Base-by-base conservation (phyloP, 225 moss, liverwort and hornwort species). In the Sphagnum tenellum region DNA sequence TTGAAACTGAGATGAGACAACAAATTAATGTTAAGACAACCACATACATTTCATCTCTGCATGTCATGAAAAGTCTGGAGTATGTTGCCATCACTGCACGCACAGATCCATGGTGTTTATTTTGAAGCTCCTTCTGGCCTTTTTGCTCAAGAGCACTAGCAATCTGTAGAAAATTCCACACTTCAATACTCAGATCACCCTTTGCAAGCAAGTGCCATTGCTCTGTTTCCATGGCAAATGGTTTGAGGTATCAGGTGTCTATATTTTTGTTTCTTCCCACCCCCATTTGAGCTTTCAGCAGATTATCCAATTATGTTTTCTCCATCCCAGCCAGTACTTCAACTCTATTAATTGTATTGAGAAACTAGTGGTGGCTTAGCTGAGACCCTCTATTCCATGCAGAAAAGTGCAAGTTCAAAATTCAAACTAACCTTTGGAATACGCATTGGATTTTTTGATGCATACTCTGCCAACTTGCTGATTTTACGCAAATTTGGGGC, bases 401-500 rank as follows among this genome's bases (percentile, higher is more conserved):
- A 29, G 29, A 29, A 29, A 29, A 29, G 29, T 29, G 29, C 29
- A 29, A 29, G 29, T 29, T 29, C 29, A 29, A 48, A 48, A 47
- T 6, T 49, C 48, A 45, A 12, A 72, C 72, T 9, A 44, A 95
- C 94, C 94, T 95, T 95, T 3, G 95, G 92, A 62, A 95, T 95
- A 6, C 95, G 86, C 75, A 92, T 69, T 3, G 95, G 95, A 52
- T 95, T 95, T 58, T 88, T 95, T 50, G 82, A 86, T 11, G 95
- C 95, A 61, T 95, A 95, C 65, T 95, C 92, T 45, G 83, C 89
- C 50, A 95, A 72, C 81, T 92, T 95, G 63, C 88, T 88, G 74
- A 95, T 95, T 78, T 89, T 95, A 67, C 95, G 89, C 64, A 92
- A 89, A 56, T 95, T 95, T 9, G 95, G 92, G 54, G 70, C 66